Evolutionary conservation across 306 rosid species (phyloP).

Genomic region (Prunus kanzakura): DNA sequence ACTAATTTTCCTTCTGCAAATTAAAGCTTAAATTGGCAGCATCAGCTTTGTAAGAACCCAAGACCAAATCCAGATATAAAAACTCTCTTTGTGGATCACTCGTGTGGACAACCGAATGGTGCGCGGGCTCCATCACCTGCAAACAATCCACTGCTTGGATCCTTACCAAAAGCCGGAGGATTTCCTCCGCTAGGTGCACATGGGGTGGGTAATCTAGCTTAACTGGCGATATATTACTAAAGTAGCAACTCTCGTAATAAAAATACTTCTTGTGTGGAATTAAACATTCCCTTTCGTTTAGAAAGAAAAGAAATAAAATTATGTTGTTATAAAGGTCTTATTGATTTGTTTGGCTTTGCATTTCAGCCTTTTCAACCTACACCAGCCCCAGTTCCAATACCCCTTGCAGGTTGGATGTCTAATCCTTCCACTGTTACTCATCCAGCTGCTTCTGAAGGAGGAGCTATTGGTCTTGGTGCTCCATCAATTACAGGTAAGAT

Average conservation of each 20-base stretch:
- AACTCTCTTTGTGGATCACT: conserved; percentile 98
- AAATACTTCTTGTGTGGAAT: too few species aligned
- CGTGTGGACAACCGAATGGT: conserved; percentile 96
- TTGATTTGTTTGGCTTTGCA: conserved; percentile 21
- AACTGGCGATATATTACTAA: conserved; percentile 8
- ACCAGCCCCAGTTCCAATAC: conserved; percentile 76
- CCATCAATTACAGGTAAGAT: conserved; percentile 85
- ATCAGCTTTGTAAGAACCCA: conserved; percentile 94
- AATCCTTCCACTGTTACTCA: conserved; percentile 87
- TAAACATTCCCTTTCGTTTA: too few species aligned
- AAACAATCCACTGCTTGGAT: conserved; percentile 77
- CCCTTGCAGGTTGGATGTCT: conserved; percentile 99
- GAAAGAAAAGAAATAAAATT: too few species aligned
- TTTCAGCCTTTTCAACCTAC: conserved; percentile 91
- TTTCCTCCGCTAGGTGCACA: conserved; percentile 96
- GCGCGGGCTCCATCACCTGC: conserved; percentile 99
- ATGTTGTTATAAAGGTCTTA: conserved; percentile 6
- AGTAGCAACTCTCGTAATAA: neutral
- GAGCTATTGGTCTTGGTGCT: conserved; percentile 91
- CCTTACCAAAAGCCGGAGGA: conserved; percentile 90
- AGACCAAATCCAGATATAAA: conserved; percentile 99
- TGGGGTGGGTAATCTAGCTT: conserved; percentile 59
- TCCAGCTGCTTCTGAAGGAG: conserved; percentile 87
- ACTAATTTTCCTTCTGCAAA: conserved; percentile 25
- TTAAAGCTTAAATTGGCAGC: conserved; percentile 98